phyloP scores from a whole-genome alignment of 2,329 filamentous ascomycete genomes.

The Akanthomyces muscarius region DNA sequence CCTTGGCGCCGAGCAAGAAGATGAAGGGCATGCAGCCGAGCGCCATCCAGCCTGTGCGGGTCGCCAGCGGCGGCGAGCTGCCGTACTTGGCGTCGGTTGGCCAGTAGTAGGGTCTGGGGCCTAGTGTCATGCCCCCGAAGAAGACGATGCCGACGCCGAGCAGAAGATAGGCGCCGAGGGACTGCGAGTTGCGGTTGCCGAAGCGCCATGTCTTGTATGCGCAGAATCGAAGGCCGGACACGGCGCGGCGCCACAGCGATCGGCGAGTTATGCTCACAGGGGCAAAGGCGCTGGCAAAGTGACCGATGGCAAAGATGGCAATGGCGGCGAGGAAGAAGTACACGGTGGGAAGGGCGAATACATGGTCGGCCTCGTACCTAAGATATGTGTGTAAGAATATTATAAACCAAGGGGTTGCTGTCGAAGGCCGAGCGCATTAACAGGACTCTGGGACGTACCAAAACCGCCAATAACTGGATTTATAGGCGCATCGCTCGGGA shows the following conservation, averaged over 20 bases:
- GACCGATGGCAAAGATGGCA: conserved; percentile 41
- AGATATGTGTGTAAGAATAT: not conserved
- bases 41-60: conserved; percentile 49
- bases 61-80: conserved; percentile 50
- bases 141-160: conserved; percentile 39
- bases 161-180: conserved; percentile 41
- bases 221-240: conserved; percentile 25
- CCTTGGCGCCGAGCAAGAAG: conserved; percentile 48
- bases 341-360: conserved; percentile 48
- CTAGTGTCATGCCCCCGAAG: conserved; percentile 47
- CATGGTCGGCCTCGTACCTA: conserved; percentile 44
- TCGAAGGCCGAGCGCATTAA: not conserved
- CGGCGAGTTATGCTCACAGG: conserved; percentile 26
- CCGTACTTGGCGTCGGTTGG: conserved; percentile 43
- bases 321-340: conserved; percentile 50
- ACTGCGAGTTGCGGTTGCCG: conserved; percentile 38
- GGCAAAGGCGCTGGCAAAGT: conserved; percentile 30
- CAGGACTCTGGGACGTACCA: conserved; percentile 31
- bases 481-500: conserved; percentile 42
- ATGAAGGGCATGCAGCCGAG: conserved; percentile 50
- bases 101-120: conserved; percentile 54
- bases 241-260: conserved; percentile 33
- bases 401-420: not conserved
- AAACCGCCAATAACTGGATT: conserved; percentile 43
- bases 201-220: conserved; percentile 25